Conservation (phyloP, 306 rosid species). For the Argentina anserina region DNA sequence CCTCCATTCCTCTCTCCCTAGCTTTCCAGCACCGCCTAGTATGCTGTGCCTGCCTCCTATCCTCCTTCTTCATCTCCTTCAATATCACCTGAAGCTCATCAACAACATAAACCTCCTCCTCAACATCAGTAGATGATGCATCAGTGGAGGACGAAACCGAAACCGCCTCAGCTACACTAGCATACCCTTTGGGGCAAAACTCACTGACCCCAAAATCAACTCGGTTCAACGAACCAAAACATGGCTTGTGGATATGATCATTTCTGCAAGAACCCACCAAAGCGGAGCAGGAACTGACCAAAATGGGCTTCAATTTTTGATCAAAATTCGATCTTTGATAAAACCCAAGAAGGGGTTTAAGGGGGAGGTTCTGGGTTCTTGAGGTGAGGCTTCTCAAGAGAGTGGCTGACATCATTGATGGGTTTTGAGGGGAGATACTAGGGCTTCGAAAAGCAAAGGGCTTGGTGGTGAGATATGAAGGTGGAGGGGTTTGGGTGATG, state of each 20-base stretch:
- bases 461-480: conserved; percentile 24
- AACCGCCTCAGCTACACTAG: conserved; percentile 64
- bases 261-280: conserved; percentile 20
- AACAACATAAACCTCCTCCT: conserved; percentile 50
- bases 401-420: conserved; percentile 43
- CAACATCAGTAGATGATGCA: conserved; percentile 62
- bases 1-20: conserved; percentile 36
- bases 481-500: conserved; percentile 27
- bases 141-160: conserved; percentile 51
- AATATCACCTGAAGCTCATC: conserved; percentile 48
- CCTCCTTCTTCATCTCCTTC: conserved; percentile 50
- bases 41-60: conserved; percentile 25
- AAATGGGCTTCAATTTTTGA: conserved; percentile 21
- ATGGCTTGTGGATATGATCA: conserved; percentile 5
- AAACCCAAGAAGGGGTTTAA: conserved; percentile 20
- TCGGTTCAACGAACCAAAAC: conserved; percentile 28
- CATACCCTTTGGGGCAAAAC: conserved; percentile 40
- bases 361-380: conserved; percentile 22
- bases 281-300: conserved; percentile 19
- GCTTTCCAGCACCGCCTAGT: conserved; percentile 26
- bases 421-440: conserved; percentile 14
- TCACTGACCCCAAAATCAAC: conserved; percentile 29
- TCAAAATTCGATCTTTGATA: conserved; percentile 12
- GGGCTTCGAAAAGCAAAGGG: conserved; percentile 15
- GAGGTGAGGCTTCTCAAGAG: conserved; percentile 61